Base-by-base conservation (phyloP, 2,329 filamentous ascomycete species). In the Pleoardoris graminearum region DNA sequence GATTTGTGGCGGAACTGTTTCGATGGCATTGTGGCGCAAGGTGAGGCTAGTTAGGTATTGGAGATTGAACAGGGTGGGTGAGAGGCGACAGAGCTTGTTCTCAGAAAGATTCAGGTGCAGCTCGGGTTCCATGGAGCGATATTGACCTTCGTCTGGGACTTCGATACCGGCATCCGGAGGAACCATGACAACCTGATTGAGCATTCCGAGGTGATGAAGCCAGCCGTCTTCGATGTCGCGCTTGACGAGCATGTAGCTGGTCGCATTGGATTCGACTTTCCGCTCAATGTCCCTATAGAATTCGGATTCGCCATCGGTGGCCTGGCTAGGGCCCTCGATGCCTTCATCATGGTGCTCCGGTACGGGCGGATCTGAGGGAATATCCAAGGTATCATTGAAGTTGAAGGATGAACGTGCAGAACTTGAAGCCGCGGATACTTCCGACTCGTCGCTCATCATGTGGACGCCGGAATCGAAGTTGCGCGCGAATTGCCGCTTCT, bases 381-480 rank as follows among this genome's bases (percentile, higher is more conserved):
- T 21, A 39, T 55, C 50, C 45, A 27, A 59, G 38, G 1, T 53
- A 43, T 41, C 57, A 62, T 7, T 60, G 63, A 33, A 57, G 55
- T 37, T 51, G 57, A 53, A 61, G 60, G 19, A 52, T 48, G 41
- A 44, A 2, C 19, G 12, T 2, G 19, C 27, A 11, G 51, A 53
- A 0, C 53, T 47, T 5, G 37, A 27, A 22, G 57, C 50, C 16
- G 25, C 30, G 22, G 32, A 30, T 10, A 51, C 54, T 57, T 25
- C 58, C 22, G 55, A 59, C 3, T 58, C 58, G 44, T 71, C 67
- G 53, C 69, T 70, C 51, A 63, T 54, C 65, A 71, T 65, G 30
- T 59, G 70, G 11, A 71, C 58, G 5, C 67, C 69, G 0, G 66
- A 69, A 50, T 72, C 69, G 36, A 63, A 62, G 37, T 70, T 69